These are phyloP conservation scores for Skeletonema marinoi DNA, from an alignment of 108 stramenopile species.

Conservation along the genomic window DNA sequence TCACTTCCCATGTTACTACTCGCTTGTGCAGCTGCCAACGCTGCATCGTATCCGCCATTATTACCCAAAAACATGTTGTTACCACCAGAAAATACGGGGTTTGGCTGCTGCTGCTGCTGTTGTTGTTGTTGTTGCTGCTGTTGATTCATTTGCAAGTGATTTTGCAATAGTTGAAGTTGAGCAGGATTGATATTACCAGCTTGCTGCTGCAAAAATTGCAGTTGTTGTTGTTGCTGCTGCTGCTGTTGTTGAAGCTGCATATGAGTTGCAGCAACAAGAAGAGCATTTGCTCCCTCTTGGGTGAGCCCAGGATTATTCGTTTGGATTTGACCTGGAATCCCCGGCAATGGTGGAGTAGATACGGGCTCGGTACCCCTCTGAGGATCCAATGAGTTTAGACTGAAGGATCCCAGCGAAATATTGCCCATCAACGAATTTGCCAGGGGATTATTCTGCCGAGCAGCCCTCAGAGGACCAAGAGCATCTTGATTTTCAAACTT, in stretches of 20 bases:
- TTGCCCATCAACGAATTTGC: constrained; percentile 10
- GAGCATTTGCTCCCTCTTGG: constrained; percentile 5
- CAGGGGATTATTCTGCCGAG: background rate
- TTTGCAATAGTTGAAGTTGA: constrained; percentile 14
- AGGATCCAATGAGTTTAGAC: background rate
- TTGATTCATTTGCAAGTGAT: constrained; percentile 19
- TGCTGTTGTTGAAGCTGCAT: constrained; percentile 21
- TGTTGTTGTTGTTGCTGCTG: background rate
- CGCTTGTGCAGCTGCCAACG: constrained; percentile 6
- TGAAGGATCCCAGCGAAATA: constrained; percentile 17
- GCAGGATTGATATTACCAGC: constrained; percentile 6
- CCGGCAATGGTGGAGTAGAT: background rate
- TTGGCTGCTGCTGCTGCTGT: background rate
- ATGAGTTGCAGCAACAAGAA: constrained; percentile 13
- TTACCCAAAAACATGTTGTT: background rate
- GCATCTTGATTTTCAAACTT: constrained; percentile 6
- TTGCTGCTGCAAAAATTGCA: constrained; percentile 17
- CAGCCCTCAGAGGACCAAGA: background rate
- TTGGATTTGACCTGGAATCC: constrained; percentile 15
- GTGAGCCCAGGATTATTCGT: background rate
- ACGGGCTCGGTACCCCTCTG: constrained; percentile 3
- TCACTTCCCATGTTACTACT: constrained; percentile 1
- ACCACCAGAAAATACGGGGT: background rate
- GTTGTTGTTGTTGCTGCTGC: constrained; percentile 14
- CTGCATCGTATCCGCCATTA: background rate